Conservation (phyloP, 2,329 filamentous ascomycete genomes). For the Purpureocillium lavendulum region DNA sequence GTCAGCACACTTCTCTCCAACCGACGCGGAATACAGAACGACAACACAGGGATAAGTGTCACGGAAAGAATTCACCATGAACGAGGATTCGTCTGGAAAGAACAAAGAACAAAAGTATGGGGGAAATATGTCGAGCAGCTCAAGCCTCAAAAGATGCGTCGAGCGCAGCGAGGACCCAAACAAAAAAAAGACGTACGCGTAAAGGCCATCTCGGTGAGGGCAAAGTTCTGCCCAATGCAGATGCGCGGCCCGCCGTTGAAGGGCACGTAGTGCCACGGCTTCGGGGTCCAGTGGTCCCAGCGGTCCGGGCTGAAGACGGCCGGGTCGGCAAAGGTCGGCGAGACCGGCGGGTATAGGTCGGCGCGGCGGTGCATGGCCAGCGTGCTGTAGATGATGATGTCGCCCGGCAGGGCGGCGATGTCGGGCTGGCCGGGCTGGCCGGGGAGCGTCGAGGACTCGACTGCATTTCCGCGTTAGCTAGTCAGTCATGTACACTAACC, state of each 20-base stretch:
- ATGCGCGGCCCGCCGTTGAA: conserved; percentile 70
- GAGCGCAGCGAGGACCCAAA: too few species aligned
- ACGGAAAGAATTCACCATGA: too few species aligned
- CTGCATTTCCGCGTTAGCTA: too few species aligned
- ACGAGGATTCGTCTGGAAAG: too few species aligned
- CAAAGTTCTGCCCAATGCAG: conserved; percentile 76
- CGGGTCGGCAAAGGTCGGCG: conserved; percentile 35
- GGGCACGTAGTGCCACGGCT: conserved; percentile 64
- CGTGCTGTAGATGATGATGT: conserved; percentile 56
- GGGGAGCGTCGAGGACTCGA: conserved; percentile 67
- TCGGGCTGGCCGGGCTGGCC: conserved; percentile 55
- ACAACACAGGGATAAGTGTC: too few species aligned
- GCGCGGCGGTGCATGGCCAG: conserved; percentile 65
- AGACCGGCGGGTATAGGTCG: conserved; percentile 49
- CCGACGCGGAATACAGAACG: too few species aligned
- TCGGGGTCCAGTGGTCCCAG: conserved; percentile 56
- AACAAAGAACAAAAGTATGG: too few species aligned
- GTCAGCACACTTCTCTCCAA: too few species aligned
- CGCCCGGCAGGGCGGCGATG: conserved; percentile 55
- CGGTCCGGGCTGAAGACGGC: conserved; percentile 55
- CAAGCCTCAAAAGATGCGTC: too few species aligned
- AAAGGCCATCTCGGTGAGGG: conserved; percentile 59
- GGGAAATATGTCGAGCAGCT: too few species aligned
- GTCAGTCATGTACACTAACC: too few species aligned
- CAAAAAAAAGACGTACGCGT: conserved; percentile 9